A percentile compares a stretch with the other conserved stretches of the same genome.
phyloP scores from a whole-genome alignment of 2,329 filamentous ascomycete species.

The Cladophialophora chaetospira region DNA sequence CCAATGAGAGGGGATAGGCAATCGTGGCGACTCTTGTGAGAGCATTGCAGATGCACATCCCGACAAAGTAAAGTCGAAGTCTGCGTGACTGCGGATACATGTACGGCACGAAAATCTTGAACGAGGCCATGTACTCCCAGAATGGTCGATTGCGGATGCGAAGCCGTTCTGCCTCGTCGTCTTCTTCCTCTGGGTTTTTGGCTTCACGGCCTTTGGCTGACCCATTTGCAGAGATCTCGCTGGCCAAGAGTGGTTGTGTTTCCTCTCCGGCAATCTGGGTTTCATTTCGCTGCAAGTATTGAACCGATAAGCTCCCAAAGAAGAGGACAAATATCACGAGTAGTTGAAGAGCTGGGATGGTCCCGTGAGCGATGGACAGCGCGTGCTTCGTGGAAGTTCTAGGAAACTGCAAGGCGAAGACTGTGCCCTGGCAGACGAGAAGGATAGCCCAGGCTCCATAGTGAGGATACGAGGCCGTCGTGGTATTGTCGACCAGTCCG shows the following conservation, averaged over 20 bases:
- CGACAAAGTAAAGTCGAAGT: slow-evolving; percentile 67
- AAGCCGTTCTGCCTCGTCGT: slow-evolving; percentile 53
- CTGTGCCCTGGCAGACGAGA: slow-evolving; percentile 54
- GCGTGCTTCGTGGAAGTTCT: background rate
- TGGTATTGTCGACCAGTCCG: slow-evolving; percentile 54
- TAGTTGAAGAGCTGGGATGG: slow-evolving; percentile 28
- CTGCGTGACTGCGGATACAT: slow-evolving; percentile 70
- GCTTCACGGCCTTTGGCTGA: slow-evolving; percentile 56
- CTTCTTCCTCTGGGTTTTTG: slow-evolving; percentile 56
- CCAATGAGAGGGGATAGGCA: slow-evolving; percentile 77
- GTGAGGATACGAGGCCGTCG: slow-evolving; percentile 64
- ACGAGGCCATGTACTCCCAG: slow-evolving; percentile 75
- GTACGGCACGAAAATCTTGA: slow-evolving; percentile 74
- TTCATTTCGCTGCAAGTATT: background rate
- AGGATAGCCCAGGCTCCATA: slow-evolving; percentile 64
- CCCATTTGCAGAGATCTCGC: slow-evolving; percentile 43
- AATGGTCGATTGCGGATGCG: slow-evolving; percentile 23
- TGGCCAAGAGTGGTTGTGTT: slow-evolving; percentile 42
- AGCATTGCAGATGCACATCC: slow-evolving; percentile 70
- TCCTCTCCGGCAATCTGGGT: slow-evolving; percentile 14
- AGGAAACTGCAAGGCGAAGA: slow-evolving; percentile 7
- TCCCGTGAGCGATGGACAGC: background rate
- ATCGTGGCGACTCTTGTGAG: slow-evolving; percentile 72
- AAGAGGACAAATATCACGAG: slow-evolving; percentile 12
- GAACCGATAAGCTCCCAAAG: background rate